Conservation (phyloP, 2,329 filamentous ascomycete species). For the Corniculantispora saksenae region DNA sequence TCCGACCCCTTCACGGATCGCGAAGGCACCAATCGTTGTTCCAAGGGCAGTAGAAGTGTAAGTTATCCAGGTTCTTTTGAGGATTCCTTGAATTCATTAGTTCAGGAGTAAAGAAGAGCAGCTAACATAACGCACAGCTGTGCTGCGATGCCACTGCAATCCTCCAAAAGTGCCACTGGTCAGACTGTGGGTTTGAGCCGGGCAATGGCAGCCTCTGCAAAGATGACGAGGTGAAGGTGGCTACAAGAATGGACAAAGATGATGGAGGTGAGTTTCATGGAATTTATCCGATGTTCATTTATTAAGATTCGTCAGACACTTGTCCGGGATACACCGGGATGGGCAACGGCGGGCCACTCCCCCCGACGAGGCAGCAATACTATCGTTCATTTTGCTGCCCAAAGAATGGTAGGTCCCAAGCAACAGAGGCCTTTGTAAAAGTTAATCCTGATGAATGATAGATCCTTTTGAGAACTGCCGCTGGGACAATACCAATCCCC, state of each 20-base stretch:
- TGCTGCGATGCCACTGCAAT: constrained; percentile 28
- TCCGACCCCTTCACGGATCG: constrained; percentile 19
- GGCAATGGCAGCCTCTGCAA: not conserved
- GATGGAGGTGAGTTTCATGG: not conserved
- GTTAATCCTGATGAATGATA: too few species aligned
- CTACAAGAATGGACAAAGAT: not conserved
- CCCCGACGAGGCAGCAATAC: too few species aligned
- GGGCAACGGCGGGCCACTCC: too few species aligned
- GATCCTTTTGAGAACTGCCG: not conserved
- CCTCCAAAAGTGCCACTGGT: constrained; percentile 27
- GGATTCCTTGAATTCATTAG: too few species aligned
- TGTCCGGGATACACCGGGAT: too few species aligned
- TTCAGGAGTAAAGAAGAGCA: not conserved
- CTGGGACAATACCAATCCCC: too few species aligned
- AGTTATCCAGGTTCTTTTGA: not conserved
- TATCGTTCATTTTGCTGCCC: constrained; percentile 21
- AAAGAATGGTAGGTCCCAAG: not conserved
- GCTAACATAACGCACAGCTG: not conserved
- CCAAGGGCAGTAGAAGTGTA: constrained; percentile 14
- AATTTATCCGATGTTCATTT: too few species aligned
- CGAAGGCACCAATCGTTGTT: constrained; percentile 20
- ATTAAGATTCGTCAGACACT: too few species aligned
- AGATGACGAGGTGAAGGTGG: too few species aligned
- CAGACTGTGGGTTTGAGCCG: constrained; percentile 18
- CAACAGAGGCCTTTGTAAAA: too few species aligned